Percentiles rank a stretch among this genome's conserved stretches.
Conservation (phyloP, 345 rosid species). For the Brassica napus region Da-Ae NC_063450.1:49981001-49981500, state of each 20-base stretch:
- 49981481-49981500: neutral
- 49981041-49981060: neutral
- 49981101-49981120: neutral
- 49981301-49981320: neutral
- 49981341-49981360: conserved; percentile 11
- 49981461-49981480: neutral
- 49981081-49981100: neutral
- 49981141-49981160: neutral
- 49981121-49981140: neutral
- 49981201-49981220: neutral
- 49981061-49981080: neutral
- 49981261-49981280: neutral
- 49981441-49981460: neutral
- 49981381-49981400: neutral
- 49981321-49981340: neutral
- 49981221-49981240: neutral
- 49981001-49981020: conserved; percentile 14
- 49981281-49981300: neutral
- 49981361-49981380: neutral
- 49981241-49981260: neutral
- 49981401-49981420: neutral
- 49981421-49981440: neutral
- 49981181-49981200: neutral
- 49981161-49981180: neutral
- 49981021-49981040: neutral